Evolutionary conservation across 1,284 basidiomycete genomes (phyloP).

Genomic region (Leccinum fallax): DNA sequence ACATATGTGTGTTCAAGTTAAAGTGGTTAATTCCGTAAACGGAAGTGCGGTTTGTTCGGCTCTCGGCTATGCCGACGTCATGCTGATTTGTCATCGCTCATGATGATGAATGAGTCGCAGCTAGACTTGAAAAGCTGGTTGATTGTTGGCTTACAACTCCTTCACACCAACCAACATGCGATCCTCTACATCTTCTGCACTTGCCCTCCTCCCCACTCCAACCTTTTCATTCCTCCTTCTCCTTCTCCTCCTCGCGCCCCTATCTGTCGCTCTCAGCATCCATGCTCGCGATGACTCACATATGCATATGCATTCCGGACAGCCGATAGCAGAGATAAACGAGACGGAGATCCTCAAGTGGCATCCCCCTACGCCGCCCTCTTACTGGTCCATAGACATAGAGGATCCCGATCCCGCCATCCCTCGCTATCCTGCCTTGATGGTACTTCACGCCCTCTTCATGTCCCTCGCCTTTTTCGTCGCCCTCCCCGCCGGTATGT

Average conservation of each 20-base stretch:
- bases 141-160: neutral
- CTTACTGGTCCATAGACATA: slow-evolving; percentile 78
- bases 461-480: slow-evolving; percentile 79
- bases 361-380: slow-evolving; percentile 71
- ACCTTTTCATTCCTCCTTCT: neutral
- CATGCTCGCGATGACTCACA: slow-evolving; percentile 40
- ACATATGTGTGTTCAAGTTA: neutral
- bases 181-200: neutral
- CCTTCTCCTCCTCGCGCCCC: slow-evolving; percentile 18
- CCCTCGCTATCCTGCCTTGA: slow-evolving; percentile 60
- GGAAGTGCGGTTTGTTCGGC: slow-evolving; percentile 9
- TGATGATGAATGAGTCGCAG: neutral
- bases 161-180: neutral
- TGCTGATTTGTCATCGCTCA: neutral
- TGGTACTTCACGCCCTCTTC: slow-evolving; percentile 64
- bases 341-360: slow-evolving; percentile 67
- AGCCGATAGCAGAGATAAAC: slow-evolving; percentile 64
- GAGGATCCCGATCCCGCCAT: slow-evolving; percentile 50
- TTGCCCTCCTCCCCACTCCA: neutral
- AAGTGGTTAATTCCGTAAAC: slow-evolving; percentile 25
- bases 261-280: slow-evolving; percentile 8
- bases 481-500: slow-evolving; percentile 70
- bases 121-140: slow-evolving; percentile 16
- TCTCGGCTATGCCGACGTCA: slow-evolving; percentile 16
- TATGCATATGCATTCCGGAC: slow-evolving; percentile 48